Evolutionary conservation across 805 yeast species (phyloP).

Genomic region (Yarrowia alimentaria): DNA sequence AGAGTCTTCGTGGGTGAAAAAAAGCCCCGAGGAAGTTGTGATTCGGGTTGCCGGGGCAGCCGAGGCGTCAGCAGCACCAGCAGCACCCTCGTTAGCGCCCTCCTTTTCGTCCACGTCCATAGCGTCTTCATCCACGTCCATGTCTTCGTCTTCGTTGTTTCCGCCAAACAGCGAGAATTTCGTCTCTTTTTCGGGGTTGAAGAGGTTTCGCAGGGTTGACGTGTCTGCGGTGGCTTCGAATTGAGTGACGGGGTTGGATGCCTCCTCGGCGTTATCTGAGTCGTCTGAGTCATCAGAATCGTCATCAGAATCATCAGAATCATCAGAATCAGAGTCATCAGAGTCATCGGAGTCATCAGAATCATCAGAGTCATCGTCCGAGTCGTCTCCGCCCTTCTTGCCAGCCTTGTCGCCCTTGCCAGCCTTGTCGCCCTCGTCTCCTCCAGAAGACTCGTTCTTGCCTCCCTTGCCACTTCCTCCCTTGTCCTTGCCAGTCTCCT

Average conservation of each 20-base stretch:
- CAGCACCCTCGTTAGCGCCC: background rate
- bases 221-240: constrained; percentile 25
- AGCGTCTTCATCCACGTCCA: constrained; percentile 28
- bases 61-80: constrained; percentile 4
- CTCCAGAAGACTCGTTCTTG: background rate
- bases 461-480: no score
- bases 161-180: constrained; percentile 33
- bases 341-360: constrained; percentile 18
- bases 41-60: no score
- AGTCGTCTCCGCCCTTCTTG: background rate
- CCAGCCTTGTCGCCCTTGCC: background rate
- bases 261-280: constrained; percentile 17
- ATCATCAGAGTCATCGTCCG: constrained; percentile 5
- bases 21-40: constrained; percentile 46
- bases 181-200: constrained; percentile 29
- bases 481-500: background rate
- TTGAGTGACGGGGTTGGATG: background rate
- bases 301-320: background rate
- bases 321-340: background rate
- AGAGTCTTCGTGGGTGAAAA: constrained; percentile 80
- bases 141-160: constrained; percentile 29
- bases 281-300: constrained; percentile 28
- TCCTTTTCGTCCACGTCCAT: background rate
- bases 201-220: constrained; percentile 30
- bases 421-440: background rate